Base-by-base conservation (phyloP, 2,329 filamentous ascomycete species). In the Pestalotiopsis sp. region DNA sequence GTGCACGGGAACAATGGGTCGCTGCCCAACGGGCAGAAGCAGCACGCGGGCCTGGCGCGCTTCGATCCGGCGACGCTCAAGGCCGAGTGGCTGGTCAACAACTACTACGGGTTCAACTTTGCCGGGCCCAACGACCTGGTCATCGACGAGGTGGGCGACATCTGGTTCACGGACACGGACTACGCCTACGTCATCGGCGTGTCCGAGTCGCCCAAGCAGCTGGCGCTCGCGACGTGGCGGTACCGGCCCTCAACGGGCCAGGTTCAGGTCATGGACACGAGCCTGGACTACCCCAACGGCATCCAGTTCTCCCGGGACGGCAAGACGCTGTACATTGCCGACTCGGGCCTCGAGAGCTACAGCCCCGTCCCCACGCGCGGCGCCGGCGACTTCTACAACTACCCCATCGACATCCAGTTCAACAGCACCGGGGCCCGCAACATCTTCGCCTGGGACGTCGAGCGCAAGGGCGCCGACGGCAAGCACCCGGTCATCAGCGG, bases 281-380 rank as follows among this genome's bases (percentile, higher is more conserved):
- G 76, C 2, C 78, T 83, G 63, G 71, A 74, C 0, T 77, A 78
- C 61, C 81, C 81, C 5, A 84, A 84, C 74, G 82, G 82, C 13
- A 80, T 84, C 31, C 79, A 75, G 31, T 82, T 83, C 71, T 79
- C 76, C 4, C 80, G 79, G 1, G 79, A 82, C 72, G 78, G 79
- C 64, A 74, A 74, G 20, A 76, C 72, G 2, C 69, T 82, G 14
- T 83, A 83, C 71, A 76, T 83, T 31, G 79, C 80, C 11, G 81
- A 83, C 72, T 81, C 79, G 1, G 80, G 80, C 45, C 13, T 72
- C 76, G 52, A 74, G 11, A 67, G 65, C 20, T 71, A 72, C 68
- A 58, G 73, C 74, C 67, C 69, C 71, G 17, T 73, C 72, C 41
- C 71, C 68, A 72, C 69, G 27, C 68, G 71, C 27, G 74, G 76